A percentile compares a stretch with the other conserved stretches of the same genome.
Evolutionary conservation across 2,329 filamentous ascomycete genomes (phyloP).

Genomic region (Paradendryphiella salina): DNA sequence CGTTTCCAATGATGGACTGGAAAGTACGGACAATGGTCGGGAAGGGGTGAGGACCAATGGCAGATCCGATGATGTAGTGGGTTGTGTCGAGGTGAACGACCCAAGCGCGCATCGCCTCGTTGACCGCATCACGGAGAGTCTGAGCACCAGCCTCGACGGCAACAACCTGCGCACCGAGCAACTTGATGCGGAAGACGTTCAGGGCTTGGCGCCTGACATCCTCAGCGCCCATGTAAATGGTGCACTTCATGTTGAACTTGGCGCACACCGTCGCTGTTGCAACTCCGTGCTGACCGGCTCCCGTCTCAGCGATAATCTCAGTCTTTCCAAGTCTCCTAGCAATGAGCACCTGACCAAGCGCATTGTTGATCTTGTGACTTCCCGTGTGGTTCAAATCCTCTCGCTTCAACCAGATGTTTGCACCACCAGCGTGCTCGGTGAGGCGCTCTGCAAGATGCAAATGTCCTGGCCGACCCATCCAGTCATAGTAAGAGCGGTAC

Average conservation of each 20-base stretch:
- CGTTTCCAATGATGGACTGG: slow-evolving; percentile 92
- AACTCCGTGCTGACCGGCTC: slow-evolving; percentile 95
- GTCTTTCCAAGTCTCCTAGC: slow-evolving; percentile 88
- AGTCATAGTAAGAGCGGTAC: slow-evolving; percentile 92
- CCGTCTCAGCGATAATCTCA: slow-evolving; percentile 96
- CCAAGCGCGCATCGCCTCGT: slow-evolving; percentile 93
- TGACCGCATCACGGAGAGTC: slow-evolving; percentile 69
- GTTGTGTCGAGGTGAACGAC: slow-evolving; percentile 90
- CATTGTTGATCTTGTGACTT: slow-evolving; percentile 99
- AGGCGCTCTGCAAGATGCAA: slow-evolving; percentile 86
- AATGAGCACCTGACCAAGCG: slow-evolving; percentile 86
- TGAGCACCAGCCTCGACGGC: slow-evolving; percentile 88
- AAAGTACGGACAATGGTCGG: slow-evolving; percentile 96
- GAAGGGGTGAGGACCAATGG: slow-evolving; percentile 97
- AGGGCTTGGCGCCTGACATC: slow-evolving; percentile 94
- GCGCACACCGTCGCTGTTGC: slow-evolving; percentile 96
- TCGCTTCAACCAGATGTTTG: slow-evolving; percentile 96
- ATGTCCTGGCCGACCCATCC: slow-evolving; percentile 93
- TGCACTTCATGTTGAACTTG: slow-evolving; percentile 98
- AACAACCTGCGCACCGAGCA: slow-evolving; percentile 89
- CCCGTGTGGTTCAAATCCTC: slow-evolving; percentile 98
- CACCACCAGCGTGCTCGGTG: slow-evolving; percentile 85
- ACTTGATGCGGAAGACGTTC: slow-evolving; percentile 98
- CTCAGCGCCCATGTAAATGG: slow-evolving; percentile 97
- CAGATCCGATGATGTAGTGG: slow-evolving; percentile 97